These are phyloP conservation scores for Hyphodiscus sp. DNA, from an alignment of 2,329 filamentous ascomycete genomes.

Conservation along the genomic window DNA sequence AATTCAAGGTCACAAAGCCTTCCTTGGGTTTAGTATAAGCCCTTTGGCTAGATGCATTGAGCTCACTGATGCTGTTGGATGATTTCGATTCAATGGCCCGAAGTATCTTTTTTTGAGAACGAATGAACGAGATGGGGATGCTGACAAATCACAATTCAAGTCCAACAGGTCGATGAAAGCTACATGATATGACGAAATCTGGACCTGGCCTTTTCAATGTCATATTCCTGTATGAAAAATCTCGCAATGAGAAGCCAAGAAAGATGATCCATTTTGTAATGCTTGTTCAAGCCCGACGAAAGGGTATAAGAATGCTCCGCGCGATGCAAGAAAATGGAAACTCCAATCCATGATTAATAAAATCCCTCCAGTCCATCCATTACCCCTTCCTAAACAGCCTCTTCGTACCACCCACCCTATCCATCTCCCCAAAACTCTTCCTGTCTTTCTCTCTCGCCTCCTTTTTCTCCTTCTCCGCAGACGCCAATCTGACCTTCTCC, in stretches of 20 bases:
- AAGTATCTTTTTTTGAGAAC: too few species aligned
- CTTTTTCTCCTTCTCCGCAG: constrained; percentile 51
- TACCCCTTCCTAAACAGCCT: constrained; percentile 47
- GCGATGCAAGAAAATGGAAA: background rate
- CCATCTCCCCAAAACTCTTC: constrained; percentile 57
- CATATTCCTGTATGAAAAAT: too few species aligned
- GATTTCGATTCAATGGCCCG: too few species aligned
- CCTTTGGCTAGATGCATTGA: background rate
- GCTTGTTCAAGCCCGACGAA: background rate
- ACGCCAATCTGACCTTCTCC: constrained; percentile 68
- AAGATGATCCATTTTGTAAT: background rate
- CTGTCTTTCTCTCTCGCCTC: constrained; percentile 39
- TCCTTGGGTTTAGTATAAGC: background rate
- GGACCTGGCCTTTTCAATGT: too few species aligned
- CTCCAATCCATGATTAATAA: background rate
- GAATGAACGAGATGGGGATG: too few species aligned
- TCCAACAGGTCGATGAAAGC: too few species aligned
- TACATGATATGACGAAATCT: too few species aligned
- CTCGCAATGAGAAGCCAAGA: background rate
- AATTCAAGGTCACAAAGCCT: background rate
- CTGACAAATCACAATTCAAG: too few species aligned
- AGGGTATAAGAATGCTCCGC: background rate
- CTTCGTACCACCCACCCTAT: constrained; percentile 66
- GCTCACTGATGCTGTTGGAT: background rate
- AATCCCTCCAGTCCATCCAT: background rate